A percentile compares a stretch with the other conserved stretches of the same genome.
Conservation (phyloP, 495 filamentous ascomycete species). For the Niebla homalea region DNA sequence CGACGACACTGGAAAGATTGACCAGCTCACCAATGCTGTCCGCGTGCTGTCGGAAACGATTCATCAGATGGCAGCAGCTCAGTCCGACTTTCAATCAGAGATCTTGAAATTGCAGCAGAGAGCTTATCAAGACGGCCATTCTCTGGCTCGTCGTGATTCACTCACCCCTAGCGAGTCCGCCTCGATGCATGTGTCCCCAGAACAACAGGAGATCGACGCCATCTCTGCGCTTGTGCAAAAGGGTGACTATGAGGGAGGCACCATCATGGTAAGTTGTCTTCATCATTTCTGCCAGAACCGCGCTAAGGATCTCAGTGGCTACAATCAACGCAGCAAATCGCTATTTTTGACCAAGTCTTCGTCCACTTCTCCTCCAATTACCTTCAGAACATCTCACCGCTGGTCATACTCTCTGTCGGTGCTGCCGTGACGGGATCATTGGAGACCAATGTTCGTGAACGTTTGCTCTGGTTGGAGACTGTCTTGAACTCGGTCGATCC, state of each 20-base stretch:
- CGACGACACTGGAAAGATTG: conserved; percentile 64
- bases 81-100: conserved; percentile 49
- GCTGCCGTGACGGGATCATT: conserved; percentile 66
- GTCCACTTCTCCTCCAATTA: conserved; percentile 59
- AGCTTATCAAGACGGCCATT: conserved; percentile 15
- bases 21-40: conserved; percentile 63
- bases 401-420: conserved; percentile 71
- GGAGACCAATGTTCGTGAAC: conserved; percentile 47
- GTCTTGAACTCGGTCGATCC: conserved; percentile 45
- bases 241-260: conserved; percentile 58
- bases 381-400: conserved; percentile 53
- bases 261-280: conserved; percentile 40
- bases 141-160: conserved; percentile 8
- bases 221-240: conserved; percentile 53
- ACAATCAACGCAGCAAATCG: conserved; percentile 58
- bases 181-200: conserved; percentile 26
- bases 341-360: conserved; percentile 73
- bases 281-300: neutral
- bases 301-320: conserved; percentile 53
- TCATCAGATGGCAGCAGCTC: conserved; percentile 51
- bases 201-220: conserved; percentile 50
- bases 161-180: conserved; percentile 18
- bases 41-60: conserved; percentile 59
- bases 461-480: conserved; percentile 65
- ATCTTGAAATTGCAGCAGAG: conserved; percentile 43